These are phyloP conservation scores for Saturnispora mendoncae DNA, from an alignment of 805 yeast species.

Conservation along the genomic window DNA sequence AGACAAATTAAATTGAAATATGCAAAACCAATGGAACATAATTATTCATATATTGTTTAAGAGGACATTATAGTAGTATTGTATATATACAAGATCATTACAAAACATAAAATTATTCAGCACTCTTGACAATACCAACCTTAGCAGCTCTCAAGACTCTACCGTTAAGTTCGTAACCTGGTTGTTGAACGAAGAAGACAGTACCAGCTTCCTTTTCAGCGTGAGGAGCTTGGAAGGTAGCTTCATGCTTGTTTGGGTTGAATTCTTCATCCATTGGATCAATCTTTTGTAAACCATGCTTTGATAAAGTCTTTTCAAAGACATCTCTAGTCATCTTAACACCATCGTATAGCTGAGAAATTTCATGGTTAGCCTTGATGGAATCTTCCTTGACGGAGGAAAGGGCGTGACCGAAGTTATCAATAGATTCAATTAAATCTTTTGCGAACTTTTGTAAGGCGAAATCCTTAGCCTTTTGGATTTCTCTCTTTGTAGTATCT, in stretches of 20 bases:
- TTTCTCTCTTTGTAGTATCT: constrained; percentile 80
- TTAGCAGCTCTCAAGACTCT: constrained; percentile 92
- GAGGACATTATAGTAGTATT: not conserved
- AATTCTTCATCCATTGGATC: constrained; percentile 79
- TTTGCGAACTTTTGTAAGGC: constrained; percentile 89
- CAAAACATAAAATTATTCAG: constrained; percentile 21
- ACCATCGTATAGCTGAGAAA: constrained; percentile 75
- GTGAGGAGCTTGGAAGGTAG: constrained; percentile 79
- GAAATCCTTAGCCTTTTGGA: constrained; percentile 79
- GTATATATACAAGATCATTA: constrained; percentile 9
- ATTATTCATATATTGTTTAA: constrained; percentile 23
- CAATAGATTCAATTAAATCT: constrained; percentile 82
- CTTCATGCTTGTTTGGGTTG: constrained; percentile 90
- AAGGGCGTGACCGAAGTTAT: constrained; percentile 83
- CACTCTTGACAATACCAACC: constrained; percentile 80
- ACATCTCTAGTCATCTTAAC: constrained; percentile 83
- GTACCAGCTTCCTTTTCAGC: constrained; percentile 89
- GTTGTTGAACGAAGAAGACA: constrained; percentile 85
- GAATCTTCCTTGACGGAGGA: constrained; percentile 60
- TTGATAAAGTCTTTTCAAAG: constrained; percentile 71
- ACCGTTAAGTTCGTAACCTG: constrained; percentile 77
- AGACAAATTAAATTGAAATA: constrained; percentile 31
- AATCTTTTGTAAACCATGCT: constrained; percentile 72
- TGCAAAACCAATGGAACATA: constrained; percentile 21
- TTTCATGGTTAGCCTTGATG: constrained; percentile 48